Percentiles rank a stretch among this genome's conserved stretches.
Conservation (phyloP, 805 yeast genomes). For the Teunomyces funiuensis region DNA sequence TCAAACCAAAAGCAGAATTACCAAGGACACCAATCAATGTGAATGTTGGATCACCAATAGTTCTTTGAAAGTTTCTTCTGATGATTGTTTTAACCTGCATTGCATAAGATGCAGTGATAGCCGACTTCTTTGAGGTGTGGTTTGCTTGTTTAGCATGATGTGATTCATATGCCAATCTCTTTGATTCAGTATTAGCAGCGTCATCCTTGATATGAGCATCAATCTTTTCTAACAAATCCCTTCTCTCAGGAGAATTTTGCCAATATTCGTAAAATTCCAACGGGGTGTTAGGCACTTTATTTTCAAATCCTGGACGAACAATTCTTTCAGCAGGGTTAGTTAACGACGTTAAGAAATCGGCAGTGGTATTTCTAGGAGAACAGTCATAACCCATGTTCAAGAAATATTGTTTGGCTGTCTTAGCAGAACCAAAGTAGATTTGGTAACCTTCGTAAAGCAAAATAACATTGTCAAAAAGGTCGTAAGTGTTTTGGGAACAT, state of each 20-base stretch:
- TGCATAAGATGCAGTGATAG: constrained; percentile 34
- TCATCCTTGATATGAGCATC: constrained; percentile 35
- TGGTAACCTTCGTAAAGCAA: constrained; percentile 49
- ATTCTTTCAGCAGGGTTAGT: constrained; percentile 66
- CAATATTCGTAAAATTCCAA: constrained; percentile 60
- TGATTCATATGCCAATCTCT: constrained; percentile 17
- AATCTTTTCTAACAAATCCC: constrained; percentile 39
- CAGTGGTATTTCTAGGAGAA: constrained; percentile 64
- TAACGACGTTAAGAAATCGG: constrained; percentile 65
- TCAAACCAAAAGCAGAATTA: constrained; percentile 54
- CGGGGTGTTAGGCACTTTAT: constrained; percentile 53
- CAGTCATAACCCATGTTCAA: constrained; percentile 61
- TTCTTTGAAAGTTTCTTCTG: constrained; percentile 54
- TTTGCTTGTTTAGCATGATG: constrained; percentile 41
- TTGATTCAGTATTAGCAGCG: constrained; percentile 10
- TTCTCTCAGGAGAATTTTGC: constrained; percentile 55
- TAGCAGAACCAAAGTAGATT: constrained; percentile 46
- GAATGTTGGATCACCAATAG: constrained; percentile 57
- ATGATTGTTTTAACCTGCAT: constrained; percentile 45
- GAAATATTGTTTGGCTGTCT: constrained; percentile 49
- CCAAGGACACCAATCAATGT: constrained; percentile 52
- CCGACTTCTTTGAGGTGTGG: constrained; percentile 31
- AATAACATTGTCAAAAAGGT: constrained; percentile 47
- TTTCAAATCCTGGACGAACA: constrained; percentile 47
- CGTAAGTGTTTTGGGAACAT: constrained; percentile 41